Evolutionary conservation across 2,329 filamentous ascomycete species (phyloP), one percentile per base, ranked within the genome.

Genomic region (Ophiosphaerella korrae): DNA sequence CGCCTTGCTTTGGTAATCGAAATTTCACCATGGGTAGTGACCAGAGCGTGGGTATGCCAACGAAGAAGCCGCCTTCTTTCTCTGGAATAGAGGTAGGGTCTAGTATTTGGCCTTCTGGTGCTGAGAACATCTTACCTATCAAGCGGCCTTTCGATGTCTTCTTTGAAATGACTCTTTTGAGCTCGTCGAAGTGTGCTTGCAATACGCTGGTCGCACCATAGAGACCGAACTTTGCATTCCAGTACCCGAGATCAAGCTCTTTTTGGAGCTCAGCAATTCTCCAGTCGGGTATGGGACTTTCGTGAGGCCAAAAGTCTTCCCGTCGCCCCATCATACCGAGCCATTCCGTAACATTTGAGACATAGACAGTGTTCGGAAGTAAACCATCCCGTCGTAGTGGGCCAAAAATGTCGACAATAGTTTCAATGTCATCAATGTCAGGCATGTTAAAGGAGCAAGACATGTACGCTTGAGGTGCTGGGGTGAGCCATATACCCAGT

Each of bases 311-410:
- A 47, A 75, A 74, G 7, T 78, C 75, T 45, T 74, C 73, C 5
- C 77, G 71, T 41, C 71, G 68, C 5, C 75, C 77, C 42, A 74
- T 66, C 62, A 80, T 75, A 14, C 74, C 73, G 2, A 77, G 66
- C 72, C 75, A 77, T 57, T 80, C 78, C n/a, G 75, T 73, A 18
- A 80, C 59, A 41, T 77, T 77, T 48, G 75, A 77, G 11, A 79
- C 75, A 54, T 79, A 79, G 23, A 78, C 73, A 14, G 74, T 73
- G 36, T 72, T 75, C 0, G 76, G 74, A 9, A 80, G 58, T 5
- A 75, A 68, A 1, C 77, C 76, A 47, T 77, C 73, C 14, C 77
- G 71, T 18, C 76, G 72, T 60, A 81, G 62, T 29, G 73, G 72
- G 3, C 77, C 73, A 40, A 80, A 79, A 0, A 74, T 62, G 45